Percentiles rank a stretch among this genome's conserved stretches.
Conservation (phyloP, 805 yeast genomes). For the Phaffomyces antillensis region DNA sequence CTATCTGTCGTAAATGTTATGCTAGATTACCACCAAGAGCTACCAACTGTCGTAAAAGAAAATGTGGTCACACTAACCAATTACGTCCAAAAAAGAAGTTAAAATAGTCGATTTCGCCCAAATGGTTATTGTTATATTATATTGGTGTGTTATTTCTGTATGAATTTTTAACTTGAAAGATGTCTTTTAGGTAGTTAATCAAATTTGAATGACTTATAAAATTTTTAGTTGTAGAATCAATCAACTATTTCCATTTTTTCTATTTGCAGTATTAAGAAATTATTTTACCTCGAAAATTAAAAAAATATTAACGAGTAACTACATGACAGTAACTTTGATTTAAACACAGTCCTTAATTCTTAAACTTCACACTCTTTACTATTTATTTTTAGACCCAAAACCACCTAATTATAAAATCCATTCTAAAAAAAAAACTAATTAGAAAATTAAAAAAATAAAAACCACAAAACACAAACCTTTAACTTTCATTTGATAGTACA, state of each 20-base stretch:
- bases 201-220: slow-evolving; percentile 2
- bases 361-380: no score
- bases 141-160: slow-evolving; percentile 5
- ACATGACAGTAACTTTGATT: no score
- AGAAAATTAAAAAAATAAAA: no score
- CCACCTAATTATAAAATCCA: no score
- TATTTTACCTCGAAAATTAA: no score
- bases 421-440: no score
- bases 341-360: no score
- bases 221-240: background rate
- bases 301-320: no score
- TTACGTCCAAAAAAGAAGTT: slow-evolving; percentile 99
- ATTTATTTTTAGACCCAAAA: no score
- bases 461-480: no score
- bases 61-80: slow-evolving; percentile 99
- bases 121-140: slow-evolving; percentile 2
- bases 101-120: slow-evolving; percentile 58
- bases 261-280: no score
- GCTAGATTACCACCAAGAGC: slow-evolving; percentile 99
- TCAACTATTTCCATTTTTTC: background rate
- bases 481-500: no score
- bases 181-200: slow-evolving; percentile 1
- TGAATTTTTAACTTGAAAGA: slow-evolving; percentile 1
- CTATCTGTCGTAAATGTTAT: slow-evolving; percentile 99
- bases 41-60: slow-evolving; percentile 99